Percentiles rank a stretch among this genome's conserved stretches.
Evolutionary conservation across 371 early-diverging fungal species (phyloP).

Genomic region (Batrachochytrium dendrobatidis): DNA sequence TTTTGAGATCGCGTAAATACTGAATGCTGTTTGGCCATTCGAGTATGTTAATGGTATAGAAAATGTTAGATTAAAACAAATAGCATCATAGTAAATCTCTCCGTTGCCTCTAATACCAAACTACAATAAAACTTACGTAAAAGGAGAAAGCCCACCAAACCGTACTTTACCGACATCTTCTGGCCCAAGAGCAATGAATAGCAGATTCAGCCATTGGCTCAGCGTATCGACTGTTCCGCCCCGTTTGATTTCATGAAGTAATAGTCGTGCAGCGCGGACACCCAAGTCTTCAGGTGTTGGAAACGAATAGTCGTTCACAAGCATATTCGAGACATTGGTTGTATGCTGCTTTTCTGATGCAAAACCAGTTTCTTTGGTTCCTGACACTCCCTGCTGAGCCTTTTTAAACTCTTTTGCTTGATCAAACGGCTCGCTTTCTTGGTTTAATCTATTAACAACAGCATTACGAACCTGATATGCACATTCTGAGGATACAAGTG

Average conservation of each 20-base stretch:
- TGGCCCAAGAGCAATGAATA: slow-evolving; percentile 80
- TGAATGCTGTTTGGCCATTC: slow-evolving; percentile 50
- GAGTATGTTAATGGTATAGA: no score
- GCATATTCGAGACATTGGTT: slow-evolving; percentile 25
- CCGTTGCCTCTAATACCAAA: no score
- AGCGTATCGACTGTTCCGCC: slow-evolving; percentile 87
- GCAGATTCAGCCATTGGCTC: slow-evolving; percentile 78
- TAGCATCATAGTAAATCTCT: no score
- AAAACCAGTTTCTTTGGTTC: background rate
- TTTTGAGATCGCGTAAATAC: slow-evolving; percentile 79
- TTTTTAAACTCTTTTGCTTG: background rate
- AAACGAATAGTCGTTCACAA: slow-evolving; percentile 36
- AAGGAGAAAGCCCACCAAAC: slow-evolving; percentile 73
- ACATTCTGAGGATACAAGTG: slow-evolving; percentile 72
- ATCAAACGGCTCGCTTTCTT: slow-evolving; percentile 5
- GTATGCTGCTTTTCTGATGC: slow-evolving; percentile 44
- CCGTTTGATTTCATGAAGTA: slow-evolving; percentile 75
- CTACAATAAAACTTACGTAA: slow-evolving; percentile 67
- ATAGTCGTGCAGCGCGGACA: slow-evolving; percentile 57
- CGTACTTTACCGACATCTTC: slow-evolving; percentile 92
- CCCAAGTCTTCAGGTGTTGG: slow-evolving; percentile 84
- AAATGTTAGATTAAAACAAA: no score
- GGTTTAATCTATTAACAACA: background rate
- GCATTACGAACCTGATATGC: slow-evolving; percentile 32
- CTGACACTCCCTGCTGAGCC: slow-evolving; percentile 25